Conservation (phyloP, 1,139 yeast species). For the Waltiozyma sp. region DNA sequence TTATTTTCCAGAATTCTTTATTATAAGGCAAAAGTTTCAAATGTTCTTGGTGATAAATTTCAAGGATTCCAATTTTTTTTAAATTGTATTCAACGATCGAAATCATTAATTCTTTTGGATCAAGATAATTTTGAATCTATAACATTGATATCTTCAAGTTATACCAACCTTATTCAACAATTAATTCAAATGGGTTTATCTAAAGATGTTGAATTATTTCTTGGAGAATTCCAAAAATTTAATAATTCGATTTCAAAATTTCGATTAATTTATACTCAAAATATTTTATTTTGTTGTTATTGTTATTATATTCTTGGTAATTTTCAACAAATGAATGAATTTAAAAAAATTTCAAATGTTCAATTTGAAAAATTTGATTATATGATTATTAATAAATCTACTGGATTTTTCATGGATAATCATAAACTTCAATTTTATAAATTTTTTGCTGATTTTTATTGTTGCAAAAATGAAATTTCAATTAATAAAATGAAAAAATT, state of each 20-base stretch:
- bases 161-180: slow-evolving; percentile 26
- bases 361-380: slow-evolving; percentile 14
- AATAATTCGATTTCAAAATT: slow-evolving; percentile 20
- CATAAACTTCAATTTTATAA: slow-evolving; percentile 13
- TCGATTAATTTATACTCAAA: slow-evolving; percentile 7
- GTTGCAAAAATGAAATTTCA: slow-evolving; percentile 8
- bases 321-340: slow-evolving; percentile 1
- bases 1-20: slow-evolving; percentile 13
- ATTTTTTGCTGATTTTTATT: slow-evolving; percentile 11
- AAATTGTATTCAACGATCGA: slow-evolving; percentile 21
- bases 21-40: slow-evolving; percentile 15
- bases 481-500: not conserved
- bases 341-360: slow-evolving; percentile 8
- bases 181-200: slow-evolving; percentile 39
- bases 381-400: slow-evolving; percentile 11
- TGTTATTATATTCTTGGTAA: slow-evolving; percentile 16
- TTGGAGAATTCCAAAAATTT: slow-evolving; percentile 35
- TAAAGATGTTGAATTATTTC: slow-evolving; percentile 41
- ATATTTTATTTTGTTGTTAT: slow-evolving; percentile 17
- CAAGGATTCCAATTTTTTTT: slow-evolving; percentile 22
- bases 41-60: slow-evolving; percentile 14
- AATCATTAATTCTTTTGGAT: slow-evolving; percentile 22
- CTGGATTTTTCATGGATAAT: slow-evolving; percentile 18
- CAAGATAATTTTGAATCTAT: slow-evolving; percentile 29
- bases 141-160: slow-evolving; percentile 25